phyloP scores from a whole-genome alignment of 2,329 filamentous ascomycete species.

The Colletotrichum sp. region DNA sequence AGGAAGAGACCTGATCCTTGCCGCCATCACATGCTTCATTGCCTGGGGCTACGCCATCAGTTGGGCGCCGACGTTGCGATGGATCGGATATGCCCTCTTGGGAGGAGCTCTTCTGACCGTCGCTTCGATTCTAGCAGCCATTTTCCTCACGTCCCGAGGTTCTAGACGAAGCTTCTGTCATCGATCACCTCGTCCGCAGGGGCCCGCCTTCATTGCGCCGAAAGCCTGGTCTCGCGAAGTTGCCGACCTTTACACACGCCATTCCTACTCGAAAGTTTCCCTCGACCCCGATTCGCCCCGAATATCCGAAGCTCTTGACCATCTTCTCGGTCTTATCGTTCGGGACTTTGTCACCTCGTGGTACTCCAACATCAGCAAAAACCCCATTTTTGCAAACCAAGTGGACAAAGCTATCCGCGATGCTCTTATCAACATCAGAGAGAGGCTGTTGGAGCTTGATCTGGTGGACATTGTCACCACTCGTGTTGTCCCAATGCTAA shows the following conservation, averaged over 20 bases:
- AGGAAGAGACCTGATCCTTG: constrained; percentile 74
- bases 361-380: constrained; percentile 86
- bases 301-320: constrained; percentile 81
- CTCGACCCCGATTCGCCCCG: constrained; percentile 79
- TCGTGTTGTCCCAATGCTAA: constrained; percentile 85
- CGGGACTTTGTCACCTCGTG: constrained; percentile 88
- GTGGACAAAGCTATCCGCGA: constrained; percentile 81
- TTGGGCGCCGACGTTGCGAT: constrained; percentile 84
- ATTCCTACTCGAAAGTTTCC: constrained; percentile 70
- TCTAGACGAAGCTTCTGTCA: constrained; percentile 43
- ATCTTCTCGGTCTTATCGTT: constrained; percentile 76
- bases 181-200: constrained; percentile 45
- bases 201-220: constrained; percentile 65
- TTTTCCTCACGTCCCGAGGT: constrained; percentile 67
- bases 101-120: constrained; percentile 66
- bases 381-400: constrained; percentile 81
- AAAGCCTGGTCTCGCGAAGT: constrained; percentile 75
- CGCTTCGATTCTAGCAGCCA: constrained; percentile 59
- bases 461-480: constrained; percentile 83
- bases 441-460: constrained; percentile 77
- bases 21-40: constrained; percentile 74
- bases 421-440: constrained; percentile 73
- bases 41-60: constrained; percentile 87
- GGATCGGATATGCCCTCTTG: constrained; percentile 83
- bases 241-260: constrained; percentile 67